Evolutionary conservation across 2,329 filamentous ascomycete genomes (phyloP).

Genomic region (Pseudopyrenochaeta lycopersici): DNA sequence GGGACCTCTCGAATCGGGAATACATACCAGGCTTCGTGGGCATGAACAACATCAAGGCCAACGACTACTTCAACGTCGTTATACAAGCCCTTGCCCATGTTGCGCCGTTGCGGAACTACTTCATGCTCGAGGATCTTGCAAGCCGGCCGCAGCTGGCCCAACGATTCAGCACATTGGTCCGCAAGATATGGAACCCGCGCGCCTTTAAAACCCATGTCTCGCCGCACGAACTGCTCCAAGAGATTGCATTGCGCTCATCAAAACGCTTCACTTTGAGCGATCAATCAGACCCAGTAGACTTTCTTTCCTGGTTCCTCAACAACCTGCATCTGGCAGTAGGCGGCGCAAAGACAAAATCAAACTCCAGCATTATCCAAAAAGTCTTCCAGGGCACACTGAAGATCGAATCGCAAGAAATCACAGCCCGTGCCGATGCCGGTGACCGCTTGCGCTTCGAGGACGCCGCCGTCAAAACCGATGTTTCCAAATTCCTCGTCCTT

Average conservation of each 20-base stretch:
- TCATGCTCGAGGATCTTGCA: constrained; percentile 85
- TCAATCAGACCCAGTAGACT: constrained; percentile 95
- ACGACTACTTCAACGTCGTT: constrained; percentile 97
- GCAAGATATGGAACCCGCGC: constrained; percentile 97
- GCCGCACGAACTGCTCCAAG: constrained; percentile 94
- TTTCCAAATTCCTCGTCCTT: constrained; percentile 85
- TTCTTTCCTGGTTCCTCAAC: constrained; percentile 97
- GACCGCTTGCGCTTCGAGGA: constrained; percentile 94
- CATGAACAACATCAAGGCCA: constrained; percentile 99
- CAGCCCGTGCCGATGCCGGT: constrained; percentile 84
- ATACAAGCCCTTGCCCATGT: constrained; percentile 93
- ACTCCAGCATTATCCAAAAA: constrained; percentile 85
- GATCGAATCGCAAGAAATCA: constrained; percentile 93
- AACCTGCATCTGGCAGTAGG: constrained; percentile 91
- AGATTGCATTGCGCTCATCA: constrained; percentile 87
- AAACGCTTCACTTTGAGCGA: constrained; percentile 91
- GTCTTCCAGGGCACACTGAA: constrained; percentile 94
- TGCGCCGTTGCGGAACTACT: constrained; percentile 85
- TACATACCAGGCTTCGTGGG: constrained; percentile 96
- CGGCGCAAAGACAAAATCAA: constrained; percentile 85
- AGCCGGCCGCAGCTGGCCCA: constrained; percentile 82
- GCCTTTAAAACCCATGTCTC: constrained; percentile 98
- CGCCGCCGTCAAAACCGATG: constrained; percentile 80
- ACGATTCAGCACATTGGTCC: constrained; percentile 86
- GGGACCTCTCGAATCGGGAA: constrained; percentile 82